Evolutionary conservation across 192 early-diverging fungal species (phyloP).

Genomic region (Endogone sp.): DNA sequence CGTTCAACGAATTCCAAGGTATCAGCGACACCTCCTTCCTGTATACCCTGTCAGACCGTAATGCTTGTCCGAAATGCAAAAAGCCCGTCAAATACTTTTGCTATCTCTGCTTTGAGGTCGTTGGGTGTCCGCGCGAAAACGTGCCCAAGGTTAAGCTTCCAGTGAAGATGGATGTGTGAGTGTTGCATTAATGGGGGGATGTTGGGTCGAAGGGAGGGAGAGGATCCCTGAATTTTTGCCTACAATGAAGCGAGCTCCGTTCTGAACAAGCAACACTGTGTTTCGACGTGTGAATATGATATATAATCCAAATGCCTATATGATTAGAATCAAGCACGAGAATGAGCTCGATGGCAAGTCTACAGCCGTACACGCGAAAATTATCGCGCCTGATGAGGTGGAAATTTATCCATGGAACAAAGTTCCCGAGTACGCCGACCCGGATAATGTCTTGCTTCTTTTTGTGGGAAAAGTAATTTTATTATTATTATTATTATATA

Average conservation of each 20-base stretch:
- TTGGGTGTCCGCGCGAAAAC: constrained; percentile 37
- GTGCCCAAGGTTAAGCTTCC: constrained; percentile 68
- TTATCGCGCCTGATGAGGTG: constrained; percentile 69
- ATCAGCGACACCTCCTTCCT: constrained; percentile 28
- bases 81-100: constrained; percentile 70
- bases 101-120: constrained; percentile 59
- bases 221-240: too few relatives aligned
- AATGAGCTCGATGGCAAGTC: constrained; percentile 80
- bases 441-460: constrained; percentile 66
- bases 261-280: too few relatives aligned
- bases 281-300: constrained; percentile 1
- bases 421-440: constrained; percentile 57
- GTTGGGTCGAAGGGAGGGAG: neutral
- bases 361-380: constrained; percentile 81
- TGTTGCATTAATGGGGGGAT: constrained; percentile 5
- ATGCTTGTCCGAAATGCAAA: constrained; percentile 55
- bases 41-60: constrained; percentile 30
- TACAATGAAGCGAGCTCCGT: too few relatives aligned
- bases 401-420: constrained; percentile 51
- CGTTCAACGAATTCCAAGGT: constrained; percentile 5
- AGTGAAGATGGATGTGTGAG: constrained; percentile 66
- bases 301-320: neutral
- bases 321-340: constrained; percentile 67
- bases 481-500: too few relatives aligned
- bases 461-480: constrained; percentile 78